Percentiles rank a stretch among this genome's conserved stretches.
Evolutionary conservation across 768 basidiomycete species (phyloP).

Genomic region (Lactifluus echinatus): DNA sequence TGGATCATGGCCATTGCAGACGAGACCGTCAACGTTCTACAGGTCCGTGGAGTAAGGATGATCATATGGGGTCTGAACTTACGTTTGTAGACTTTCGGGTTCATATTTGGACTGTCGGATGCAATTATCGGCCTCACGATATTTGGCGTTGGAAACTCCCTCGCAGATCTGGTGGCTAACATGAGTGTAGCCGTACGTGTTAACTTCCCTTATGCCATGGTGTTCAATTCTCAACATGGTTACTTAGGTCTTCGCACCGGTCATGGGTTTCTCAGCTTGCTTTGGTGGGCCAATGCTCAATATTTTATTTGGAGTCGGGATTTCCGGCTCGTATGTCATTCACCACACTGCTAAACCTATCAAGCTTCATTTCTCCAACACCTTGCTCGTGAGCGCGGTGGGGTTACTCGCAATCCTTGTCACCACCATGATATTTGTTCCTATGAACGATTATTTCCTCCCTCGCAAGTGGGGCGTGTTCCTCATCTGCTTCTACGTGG

Average conservation of each 20-base stretch:
- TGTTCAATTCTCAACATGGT: neutral
- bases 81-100: constrained; percentile 67
- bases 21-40: constrained; percentile 85
- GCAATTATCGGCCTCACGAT: constrained; percentile 96
- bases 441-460: constrained; percentile 74
- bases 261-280: constrained; percentile 95
- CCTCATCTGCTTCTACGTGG: constrained; percentile 62
- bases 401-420: constrained; percentile 73
- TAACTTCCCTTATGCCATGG: neutral
- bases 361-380: constrained; percentile 68
- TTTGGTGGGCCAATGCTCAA: constrained; percentile 93
- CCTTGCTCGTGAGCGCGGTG: constrained; percentile 73
- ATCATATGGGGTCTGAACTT: neutral
- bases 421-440: constrained; percentile 75
- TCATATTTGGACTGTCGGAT: constrained; percentile 91
- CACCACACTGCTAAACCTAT: constrained; percentile 54
- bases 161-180: constrained; percentile 95
- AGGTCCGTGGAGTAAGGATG: constrained; percentile 37
- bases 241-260: constrained; percentile 66
- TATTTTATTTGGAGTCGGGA: constrained; percentile 83
- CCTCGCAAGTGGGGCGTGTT: constrained; percentile 76
- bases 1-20: constrained; percentile 99
- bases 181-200: constrained; percentile 78
- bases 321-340: constrained; percentile 84
- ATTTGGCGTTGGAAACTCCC: constrained; percentile 93